Conservation (phyloP, 176 grass and related monocot genomes). For the Oropetium thomaeum region DNA sequence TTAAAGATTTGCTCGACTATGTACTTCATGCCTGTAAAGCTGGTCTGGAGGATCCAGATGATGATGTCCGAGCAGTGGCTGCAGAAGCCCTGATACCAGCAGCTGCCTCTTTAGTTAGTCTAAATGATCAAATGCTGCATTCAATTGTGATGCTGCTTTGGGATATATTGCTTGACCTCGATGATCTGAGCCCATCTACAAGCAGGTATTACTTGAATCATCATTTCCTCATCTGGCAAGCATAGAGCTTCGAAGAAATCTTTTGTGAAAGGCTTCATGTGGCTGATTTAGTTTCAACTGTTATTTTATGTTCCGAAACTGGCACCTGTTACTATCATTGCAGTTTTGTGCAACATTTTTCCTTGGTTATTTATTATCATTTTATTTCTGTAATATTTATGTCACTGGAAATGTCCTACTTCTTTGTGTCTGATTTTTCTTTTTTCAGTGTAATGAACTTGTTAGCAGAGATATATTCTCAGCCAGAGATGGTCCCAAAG, state of each 20-base stretch:
- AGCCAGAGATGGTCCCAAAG: slow-evolving; percentile 91
- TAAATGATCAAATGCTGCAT: slow-evolving; percentile 78
- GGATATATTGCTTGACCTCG: slow-evolving; percentile 99
- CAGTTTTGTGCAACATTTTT: neutral
- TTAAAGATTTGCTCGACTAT: slow-evolving; percentile 75
- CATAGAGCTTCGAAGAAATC: neutral
- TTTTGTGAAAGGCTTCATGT: neutral
- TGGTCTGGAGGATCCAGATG: slow-evolving; percentile 93
- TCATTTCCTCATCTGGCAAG: neutral
- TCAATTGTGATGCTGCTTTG: slow-evolving; percentile 96
- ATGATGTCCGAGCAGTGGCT: slow-evolving; percentile 98
- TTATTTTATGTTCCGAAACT: slow-evolving; percentile 15
- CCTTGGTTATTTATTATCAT: neutral
- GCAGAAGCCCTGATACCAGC: slow-evolving; percentile 96
- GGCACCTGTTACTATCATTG: neutral
- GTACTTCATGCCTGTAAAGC: slow-evolving; percentile 90
- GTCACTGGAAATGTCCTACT: slow-evolving; percentile 5
- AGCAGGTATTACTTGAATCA: slow-evolving; percentile 69
- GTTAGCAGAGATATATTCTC: slow-evolving; percentile 98
- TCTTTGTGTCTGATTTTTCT: slow-evolving; percentile 29
- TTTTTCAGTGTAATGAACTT: slow-evolving; percentile 98
- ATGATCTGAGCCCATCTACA: slow-evolving; percentile 96
- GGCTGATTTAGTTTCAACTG: neutral
- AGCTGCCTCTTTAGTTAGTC: slow-evolving; percentile 74
- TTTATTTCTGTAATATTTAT: slow-evolving; percentile 19